Evolutionary conservation across 192 early-diverging fungal species (phyloP), one percentile per base, ranked within the genome.

Genomic region (Backusella sp.): DNA sequence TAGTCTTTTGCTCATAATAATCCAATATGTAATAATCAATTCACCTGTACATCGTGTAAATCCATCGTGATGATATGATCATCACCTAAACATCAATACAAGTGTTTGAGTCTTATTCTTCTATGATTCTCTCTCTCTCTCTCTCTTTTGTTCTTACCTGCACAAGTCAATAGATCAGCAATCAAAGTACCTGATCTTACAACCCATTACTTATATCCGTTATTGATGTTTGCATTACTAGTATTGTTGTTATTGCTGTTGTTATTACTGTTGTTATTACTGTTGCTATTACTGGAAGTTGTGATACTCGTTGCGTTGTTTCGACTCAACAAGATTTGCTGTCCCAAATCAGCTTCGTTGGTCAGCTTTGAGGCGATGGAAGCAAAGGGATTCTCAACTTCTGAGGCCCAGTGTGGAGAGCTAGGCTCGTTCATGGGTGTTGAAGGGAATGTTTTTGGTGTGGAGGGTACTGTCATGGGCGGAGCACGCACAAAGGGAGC

Each of bases 1-100:
- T 17, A 49, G 46, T 17, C 1, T 17, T 19, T 3, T 3, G 2
- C 15, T 49, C n/a, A 17, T 17, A n/a, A n/a, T n/a, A n/a, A n/a
- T n/a, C n/a, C n/a, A n/a, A n/a, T n/a, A n/a, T n/a, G n/a, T n/a
- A n/a, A n/a, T n/a, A n/a, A n/a, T 6, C 32, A 70, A 42, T 8
- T 26, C 37, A 73, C 75, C 66, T 99, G 96, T 69, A 95, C 91
- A 74, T 94, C 96, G 85, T 99, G 97, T 44, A 99, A 85, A 80
- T 99, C 97, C 96, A 98, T 96, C 6, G 96, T 98, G 66, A 99
- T 97, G 68, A 98, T 89, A 75, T 97, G 97, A 79, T 98, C 92
- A 9, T 95, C 93, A 6, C 96, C 92, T 90, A 66, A 42, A 17
- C n/a, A n/a, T 17, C 28, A 44, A 14, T 44, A 44, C 12, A 4